Conservation (phyloP, 257 asterid species). For the Misopates orontium region DNA sequence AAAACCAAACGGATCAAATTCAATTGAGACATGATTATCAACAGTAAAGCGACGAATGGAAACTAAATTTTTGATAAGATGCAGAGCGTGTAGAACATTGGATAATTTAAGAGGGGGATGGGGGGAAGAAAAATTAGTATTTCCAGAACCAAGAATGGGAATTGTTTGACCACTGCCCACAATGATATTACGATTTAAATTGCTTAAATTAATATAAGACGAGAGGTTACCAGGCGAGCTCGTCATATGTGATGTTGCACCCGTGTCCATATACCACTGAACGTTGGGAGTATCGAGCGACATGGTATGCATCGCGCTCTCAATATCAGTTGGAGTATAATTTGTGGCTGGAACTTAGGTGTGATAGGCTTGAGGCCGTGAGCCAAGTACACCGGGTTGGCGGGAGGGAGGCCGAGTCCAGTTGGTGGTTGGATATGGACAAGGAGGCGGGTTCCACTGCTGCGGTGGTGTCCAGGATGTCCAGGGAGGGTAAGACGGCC, state of each 20-base stretch:
- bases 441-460: too few species aligned
- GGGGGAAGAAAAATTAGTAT: not conserved
- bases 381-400: slow-evolving; percentile 21
- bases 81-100: not conserved
- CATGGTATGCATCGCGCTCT: not conserved
- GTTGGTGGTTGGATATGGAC: too few species aligned
- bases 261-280: too few species aligned
- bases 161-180: not conserved
- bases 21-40: slow-evolving; percentile 9
- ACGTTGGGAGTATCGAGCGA: not conserved
- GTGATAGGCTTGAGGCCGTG: not conserved
- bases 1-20: slow-evolving; percentile 14
- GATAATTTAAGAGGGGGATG: not conserved
- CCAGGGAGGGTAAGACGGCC: too few species aligned
- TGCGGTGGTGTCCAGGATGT: too few species aligned
- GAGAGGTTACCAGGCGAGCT: too few species aligned
- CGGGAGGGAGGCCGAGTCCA: too few species aligned
- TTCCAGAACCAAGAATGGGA: not conserved
- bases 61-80: not conserved
- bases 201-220: too few species aligned
- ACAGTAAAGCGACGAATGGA: not conserved
- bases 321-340: not conserved
- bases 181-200: too few species aligned
- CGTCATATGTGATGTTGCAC: too few species aligned
- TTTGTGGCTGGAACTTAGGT: not conserved